Conservation (phyloP, 345 rosid genomes). For the Dovyalis caffra region DNA sequence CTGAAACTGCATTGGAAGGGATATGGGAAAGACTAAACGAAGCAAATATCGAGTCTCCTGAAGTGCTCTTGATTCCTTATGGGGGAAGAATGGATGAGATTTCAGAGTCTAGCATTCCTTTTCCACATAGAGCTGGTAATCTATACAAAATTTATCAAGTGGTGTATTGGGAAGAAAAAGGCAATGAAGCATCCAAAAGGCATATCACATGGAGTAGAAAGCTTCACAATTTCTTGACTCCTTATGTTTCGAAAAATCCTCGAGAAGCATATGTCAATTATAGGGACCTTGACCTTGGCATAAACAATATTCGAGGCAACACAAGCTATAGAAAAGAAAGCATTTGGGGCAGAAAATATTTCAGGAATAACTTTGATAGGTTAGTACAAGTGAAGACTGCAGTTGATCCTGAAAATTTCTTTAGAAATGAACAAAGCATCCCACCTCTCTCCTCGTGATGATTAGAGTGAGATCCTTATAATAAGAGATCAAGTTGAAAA, state of each 20-base stretch:
- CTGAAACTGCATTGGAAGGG: slow-evolving; percentile 22
- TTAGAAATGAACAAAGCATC: slow-evolving; percentile 34
- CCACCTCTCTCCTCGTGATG: not conserved
- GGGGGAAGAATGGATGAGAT: slow-evolving; percentile 26
- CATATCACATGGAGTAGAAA: slow-evolving; percentile 35
- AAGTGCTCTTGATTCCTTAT: slow-evolving; percentile 42
- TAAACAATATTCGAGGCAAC: slow-evolving; percentile 29
- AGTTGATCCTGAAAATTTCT: slow-evolving; percentile 42
- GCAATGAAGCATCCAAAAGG: not conserved
- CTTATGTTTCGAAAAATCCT: slow-evolving; percentile 55
- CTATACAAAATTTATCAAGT: too few relatives aligned
- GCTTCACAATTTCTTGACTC: slow-evolving; percentile 39
- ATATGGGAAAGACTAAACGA: slow-evolving; percentile 27
- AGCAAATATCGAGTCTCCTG: slow-evolving; percentile 32
- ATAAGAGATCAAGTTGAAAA: too few relatives aligned
- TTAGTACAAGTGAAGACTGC: slow-evolving; percentile 36
- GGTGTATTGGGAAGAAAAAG: too few relatives aligned
- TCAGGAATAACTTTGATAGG: too few relatives aligned
- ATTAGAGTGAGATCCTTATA: too few relatives aligned
- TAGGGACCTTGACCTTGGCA: slow-evolving; percentile 36
- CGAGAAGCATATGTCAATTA: slow-evolving; percentile 56
- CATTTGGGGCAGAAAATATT: too few relatives aligned
- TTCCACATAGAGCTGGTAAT: too few relatives aligned
- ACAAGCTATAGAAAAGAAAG: too few relatives aligned
- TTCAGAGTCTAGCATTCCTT: too few relatives aligned